Percentiles rank a stretch among this genome's conserved stretches.
These are phyloP conservation scores for Suhomyces bribrorum DNA, from an alignment of 1,139 yeast species.

Conservation along the genomic window DNA sequence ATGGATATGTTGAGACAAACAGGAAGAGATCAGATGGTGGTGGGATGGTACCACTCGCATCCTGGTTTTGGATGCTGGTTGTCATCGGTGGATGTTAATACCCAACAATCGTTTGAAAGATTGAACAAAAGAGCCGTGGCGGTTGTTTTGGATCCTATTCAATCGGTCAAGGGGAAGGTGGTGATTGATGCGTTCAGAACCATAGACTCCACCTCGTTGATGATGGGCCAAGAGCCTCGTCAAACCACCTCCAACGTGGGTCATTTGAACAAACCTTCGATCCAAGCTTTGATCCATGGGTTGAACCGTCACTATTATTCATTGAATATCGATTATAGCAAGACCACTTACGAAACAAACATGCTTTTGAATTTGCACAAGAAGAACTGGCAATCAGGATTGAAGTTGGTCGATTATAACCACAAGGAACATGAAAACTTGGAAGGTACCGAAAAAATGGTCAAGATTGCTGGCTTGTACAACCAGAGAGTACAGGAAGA, in stretches of 20 bases:
- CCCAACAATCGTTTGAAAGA: constrained; percentile 97
- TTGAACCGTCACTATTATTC: constrained; percentile 96
- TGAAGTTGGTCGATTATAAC: constrained; percentile 75
- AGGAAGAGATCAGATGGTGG: constrained; percentile 98
- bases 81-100: constrained; percentile 94
- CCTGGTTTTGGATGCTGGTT: constrained; percentile 99
- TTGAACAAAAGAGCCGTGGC: constrained; percentile 95
- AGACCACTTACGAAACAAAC: constrained; percentile 88
- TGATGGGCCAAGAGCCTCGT: constrained; percentile 98
- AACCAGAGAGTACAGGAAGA: constrained; percentile 92
- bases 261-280: constrained; percentile 93
- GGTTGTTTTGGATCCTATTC: constrained; percentile 96
- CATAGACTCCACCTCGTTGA: constrained; percentile 81
- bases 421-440: constrained; percentile 76
- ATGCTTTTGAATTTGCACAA: constrained; percentile 95
- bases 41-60: constrained; percentile 99
- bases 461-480: constrained; percentile 86
- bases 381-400: constrained; percentile 94
- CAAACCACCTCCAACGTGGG: constrained; percentile 97
- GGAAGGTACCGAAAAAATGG: constrained; percentile 76
- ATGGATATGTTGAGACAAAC: constrained; percentile 99
- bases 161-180: constrained; percentile 97
- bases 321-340: constrained; percentile 89
- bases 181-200: constrained; percentile 98
- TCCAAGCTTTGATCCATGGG: constrained; percentile 96